These are phyloP conservation scores for Bauhinia variegata DNA, from an alignment of 306 rosid genomes.

Conservation along the genomic window DNA sequence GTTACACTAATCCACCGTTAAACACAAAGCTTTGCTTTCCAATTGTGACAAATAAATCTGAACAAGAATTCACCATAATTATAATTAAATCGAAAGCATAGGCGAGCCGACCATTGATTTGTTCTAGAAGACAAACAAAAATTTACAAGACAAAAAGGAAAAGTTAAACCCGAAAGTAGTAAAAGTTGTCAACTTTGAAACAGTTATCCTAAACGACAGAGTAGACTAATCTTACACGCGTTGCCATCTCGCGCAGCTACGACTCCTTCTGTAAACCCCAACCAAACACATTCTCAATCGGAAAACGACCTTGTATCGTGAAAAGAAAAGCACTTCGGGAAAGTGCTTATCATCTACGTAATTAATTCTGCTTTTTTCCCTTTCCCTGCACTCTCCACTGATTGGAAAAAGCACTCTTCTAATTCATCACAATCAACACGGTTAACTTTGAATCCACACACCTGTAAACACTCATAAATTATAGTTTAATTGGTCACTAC, in stretches of 20 bases:
- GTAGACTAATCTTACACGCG: conserved; percentile 3
- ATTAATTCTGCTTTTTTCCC: conserved; percentile 11
- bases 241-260: conserved; percentile 1
- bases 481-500: too few relatives aligned
- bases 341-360: conserved; percentile 24
- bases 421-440: too few relatives aligned
- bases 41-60: conserved; percentile 29
- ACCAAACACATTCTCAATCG: conserved; percentile 4
- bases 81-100: conserved; percentile 15
- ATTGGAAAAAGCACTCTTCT: too few relatives aligned
- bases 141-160: background rate
- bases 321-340: conserved; percentile 4
- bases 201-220: conserved; percentile 17
- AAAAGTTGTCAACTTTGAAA: conserved; percentile 7
- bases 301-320: conserved; percentile 21
- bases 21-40: conserved; percentile 3
- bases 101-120: conserved; percentile 39
- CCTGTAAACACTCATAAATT: too few relatives aligned
- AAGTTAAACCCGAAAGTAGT: too few relatives aligned
- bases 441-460: too few relatives aligned
- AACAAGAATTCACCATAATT: conserved; percentile 18
- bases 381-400: background rate
- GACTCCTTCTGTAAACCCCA: conserved; percentile 22
- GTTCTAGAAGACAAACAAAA: conserved; percentile 35
- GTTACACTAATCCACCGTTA: conserved; percentile 18